phyloP scores from a whole-genome alignment of 495 filamentous ascomycete genomes.

The Hypomontagnella monticulosa region DNA sequence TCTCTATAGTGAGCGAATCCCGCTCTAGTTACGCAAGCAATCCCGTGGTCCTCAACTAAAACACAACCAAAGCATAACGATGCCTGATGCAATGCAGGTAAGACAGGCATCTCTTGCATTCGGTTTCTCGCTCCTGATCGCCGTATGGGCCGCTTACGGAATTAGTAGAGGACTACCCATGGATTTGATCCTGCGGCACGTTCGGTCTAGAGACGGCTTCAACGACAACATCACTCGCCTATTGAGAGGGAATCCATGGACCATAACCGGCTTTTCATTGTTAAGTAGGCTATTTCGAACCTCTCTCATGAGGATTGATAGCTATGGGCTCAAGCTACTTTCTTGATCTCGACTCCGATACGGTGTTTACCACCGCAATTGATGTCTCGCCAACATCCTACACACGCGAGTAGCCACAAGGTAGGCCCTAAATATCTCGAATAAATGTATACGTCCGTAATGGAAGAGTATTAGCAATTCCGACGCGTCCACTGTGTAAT shows the following conservation, averaged over 20 bases:
- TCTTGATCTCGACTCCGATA: slow-evolving; percentile 65
- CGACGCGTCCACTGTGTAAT: too few relatives aligned
- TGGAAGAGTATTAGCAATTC: too few relatives aligned
- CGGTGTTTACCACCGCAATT: too few relatives aligned
- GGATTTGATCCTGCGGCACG: slow-evolving; percentile 74
- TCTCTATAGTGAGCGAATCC: slow-evolving; percentile 54
- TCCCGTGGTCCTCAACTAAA: slow-evolving; percentile 45
- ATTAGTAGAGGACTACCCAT: slow-evolving; percentile 69
- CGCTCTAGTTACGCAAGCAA: slow-evolving; percentile 60
- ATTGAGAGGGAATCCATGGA: too few relatives aligned
- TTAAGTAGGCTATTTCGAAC: slow-evolving; percentile 56
- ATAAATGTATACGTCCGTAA: too few relatives aligned
- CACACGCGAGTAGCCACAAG: slow-evolving; percentile 41
- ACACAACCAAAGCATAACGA: slow-evolving; percentile 40
- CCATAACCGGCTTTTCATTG: not conserved
- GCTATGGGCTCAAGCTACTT: slow-evolving; percentile 53
- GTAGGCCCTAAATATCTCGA: too few relatives aligned
- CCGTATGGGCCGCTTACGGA: slow-evolving; percentile 73
- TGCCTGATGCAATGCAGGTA: slow-evolving; percentile 28
- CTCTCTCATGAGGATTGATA: slow-evolving; percentile 61
- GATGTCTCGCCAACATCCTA: too few relatives aligned
- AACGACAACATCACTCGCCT: not conserved
- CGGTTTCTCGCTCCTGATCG: slow-evolving; percentile 72
- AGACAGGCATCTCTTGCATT: slow-evolving; percentile 50
- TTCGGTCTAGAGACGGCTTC: slow-evolving; percentile 4